Evolutionary conservation across 768 basidiomycete species (phyloP).

Genomic region (Lentinula boryana): DNA sequence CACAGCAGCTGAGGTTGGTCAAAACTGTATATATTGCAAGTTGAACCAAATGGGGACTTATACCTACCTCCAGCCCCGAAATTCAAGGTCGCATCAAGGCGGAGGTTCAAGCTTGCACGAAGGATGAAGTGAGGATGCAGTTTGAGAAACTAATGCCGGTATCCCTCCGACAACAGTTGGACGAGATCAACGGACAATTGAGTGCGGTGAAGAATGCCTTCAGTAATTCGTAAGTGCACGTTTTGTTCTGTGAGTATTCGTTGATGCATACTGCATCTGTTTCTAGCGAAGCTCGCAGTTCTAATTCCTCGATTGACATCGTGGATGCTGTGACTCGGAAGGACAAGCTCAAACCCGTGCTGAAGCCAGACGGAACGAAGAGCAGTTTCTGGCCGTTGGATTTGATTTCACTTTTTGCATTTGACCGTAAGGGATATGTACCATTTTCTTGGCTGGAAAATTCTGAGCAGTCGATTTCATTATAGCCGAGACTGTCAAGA

Average conservation of each 20-base stretch:
- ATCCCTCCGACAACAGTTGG: constrained; percentile 35
- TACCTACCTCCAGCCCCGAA: neutral
- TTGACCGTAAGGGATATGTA: constrained; percentile 38
- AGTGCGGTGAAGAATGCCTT: constrained; percentile 37
- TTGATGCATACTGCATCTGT: neutral
- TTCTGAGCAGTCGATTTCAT: constrained; percentile 3
- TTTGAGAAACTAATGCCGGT: constrained; percentile 43
- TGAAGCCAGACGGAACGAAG: constrained; percentile 39
- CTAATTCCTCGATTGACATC: constrained; percentile 45
- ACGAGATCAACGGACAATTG: constrained; percentile 37
- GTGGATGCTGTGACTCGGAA: constrained; percentile 29
- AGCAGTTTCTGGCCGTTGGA: constrained; percentile 46
- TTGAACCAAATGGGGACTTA: neutral
- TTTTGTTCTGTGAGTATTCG: neutral
- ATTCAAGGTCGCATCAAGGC: neutral
- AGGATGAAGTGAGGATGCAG: constrained; percentile 36
- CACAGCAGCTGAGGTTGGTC: constrained; percentile 26
- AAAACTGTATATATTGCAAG: neutral
- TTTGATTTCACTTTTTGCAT: constrained; percentile 43
- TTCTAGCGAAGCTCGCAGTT: constrained; percentile 21
- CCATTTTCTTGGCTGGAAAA: neutral
- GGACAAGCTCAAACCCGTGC: constrained; percentile 39
- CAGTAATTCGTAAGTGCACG: constrained; percentile 44
- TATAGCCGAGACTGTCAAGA: constrained; percentile 33
- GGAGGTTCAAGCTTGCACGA: constrained; percentile 20